Base-by-base conservation (phyloP, 2,329 filamentous ascomycete genomes). In the Aspergillus sp. region DNA sequence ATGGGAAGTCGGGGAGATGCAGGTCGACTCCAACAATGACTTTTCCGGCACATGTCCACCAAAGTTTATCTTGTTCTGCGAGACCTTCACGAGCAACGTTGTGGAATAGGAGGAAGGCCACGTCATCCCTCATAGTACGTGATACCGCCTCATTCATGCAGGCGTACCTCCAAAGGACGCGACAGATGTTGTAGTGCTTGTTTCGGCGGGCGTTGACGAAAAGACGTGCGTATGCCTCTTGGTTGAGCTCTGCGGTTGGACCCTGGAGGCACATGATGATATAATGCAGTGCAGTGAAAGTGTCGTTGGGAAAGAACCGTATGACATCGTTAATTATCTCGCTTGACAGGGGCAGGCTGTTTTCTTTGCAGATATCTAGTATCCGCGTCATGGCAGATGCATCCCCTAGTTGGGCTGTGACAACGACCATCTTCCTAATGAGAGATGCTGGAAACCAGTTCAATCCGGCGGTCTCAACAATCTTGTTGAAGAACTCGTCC, bases 141-240 rank as follows among this genome's bases (percentile, higher is more conserved):
- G 67, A 75, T 11, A 74, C 73, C 11, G 47, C 41, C 8, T 67
- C 68, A 15, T 70, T 52, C 56, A 80, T 68, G 60, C 79, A 81
- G 6, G 78, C 76, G 66, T 80, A 79, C 59, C 70, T 70, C 80
- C 80, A 82, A 6, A 82, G 59, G 8, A 81, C 77, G 11, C 75
- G 75, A 51, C 74, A 76, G 11, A 77, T 64, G 53, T 80, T 82
- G 60, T 75, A 76, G 37, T 67, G 62, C 21, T 66, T 67, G 45
- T 58, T 60, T 19, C 66, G 67, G 70, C 72, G 78, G 6, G 77
- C 78, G n/a, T 72, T 64, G 17, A 71, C 56, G 52, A 81, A 81
- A 15, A 82, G 67, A 14, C 66, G 63, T 27, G 75, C 68, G 58
- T 72, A 75, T 1, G 69, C 72, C 4, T 62, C 45, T 5, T 56